Evolutionary conservation across 2,329 filamentous ascomycete genomes (phyloP), one percentile per base, ranked within the genome.

Genomic region (Phaeosphaeriaceae sp.): DNA sequence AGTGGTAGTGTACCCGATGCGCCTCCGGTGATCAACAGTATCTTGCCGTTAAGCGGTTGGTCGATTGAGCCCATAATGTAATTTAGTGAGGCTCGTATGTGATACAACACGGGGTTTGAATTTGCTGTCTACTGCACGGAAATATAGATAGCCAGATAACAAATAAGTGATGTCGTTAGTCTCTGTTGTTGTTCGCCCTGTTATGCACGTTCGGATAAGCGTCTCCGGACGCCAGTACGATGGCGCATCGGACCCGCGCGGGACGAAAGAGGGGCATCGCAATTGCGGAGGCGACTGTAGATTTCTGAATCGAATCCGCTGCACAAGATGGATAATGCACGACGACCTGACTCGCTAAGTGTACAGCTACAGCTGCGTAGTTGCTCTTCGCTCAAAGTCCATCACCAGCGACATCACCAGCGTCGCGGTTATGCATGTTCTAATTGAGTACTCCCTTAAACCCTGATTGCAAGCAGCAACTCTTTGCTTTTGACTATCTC

Each of bases 11-110:
- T 57, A 73, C 71, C 72, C 53, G 73, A 77, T 55, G 73, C 75
- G 13, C 73, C 76, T 20, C 76, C 75, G 0, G 75, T 77, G 51
- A 78, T 69, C 1, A 74, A 63, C 19, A 75, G 65, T 56, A 77
- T 73, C 48, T 72, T 75, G 51, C 60, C 64, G 17, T 71, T 65
- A 4, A 77, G 55, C 10, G 73, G 69, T 41, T 74, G 69, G 42
- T 77, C 71, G 36, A 69, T 69, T 1, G 69, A 66, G 4, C 42
- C 44, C 62, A 64, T 67, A 33, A 22, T 54, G 33, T 24, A 21
- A 24, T n/a, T n/a, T n/a, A n/a, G n/a, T n/a, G n/a, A n/a, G n/a
- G n/a, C n/a, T n/a, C n/a, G n/a, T n/a, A n/a, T n/a, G n/a, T n/a
- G n/a, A n/a, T n/a, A n/a, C n/a, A n/a, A n/a, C n/a, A n/a, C n/a